phyloP scores from a whole-genome alignment of 768 basidiomycete genomes.

The Kwoniella bestiolae region DNA sequence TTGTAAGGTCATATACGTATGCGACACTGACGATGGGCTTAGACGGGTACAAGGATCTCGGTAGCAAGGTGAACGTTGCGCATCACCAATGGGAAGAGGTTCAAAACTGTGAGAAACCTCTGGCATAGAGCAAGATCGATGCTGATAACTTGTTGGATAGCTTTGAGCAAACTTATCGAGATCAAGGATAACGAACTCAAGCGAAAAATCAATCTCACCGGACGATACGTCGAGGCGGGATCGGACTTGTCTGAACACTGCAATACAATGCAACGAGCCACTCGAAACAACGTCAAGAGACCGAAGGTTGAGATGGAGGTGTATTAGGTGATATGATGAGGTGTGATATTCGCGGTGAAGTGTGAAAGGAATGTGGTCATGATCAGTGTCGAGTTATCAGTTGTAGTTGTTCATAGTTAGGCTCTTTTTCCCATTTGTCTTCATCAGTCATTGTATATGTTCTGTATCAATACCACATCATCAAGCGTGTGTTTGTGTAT shows the following conservation, averaged over 20 bases:
- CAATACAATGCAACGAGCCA: background rate
- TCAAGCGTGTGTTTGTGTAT: too few species aligned
- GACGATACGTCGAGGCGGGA: conserved; percentile 18
- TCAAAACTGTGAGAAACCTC: background rate
- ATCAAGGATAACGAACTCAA: conserved; percentile 17
- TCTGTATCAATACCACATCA: background rate
- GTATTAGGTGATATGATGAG: background rate
- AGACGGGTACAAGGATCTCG: background rate
- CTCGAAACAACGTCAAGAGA: conserved; percentile 4
- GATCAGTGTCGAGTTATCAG: too few species aligned
- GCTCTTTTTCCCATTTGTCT: too few species aligned
- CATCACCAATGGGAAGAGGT: background rate
- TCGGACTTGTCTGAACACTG: conserved; percentile 12
- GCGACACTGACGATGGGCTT: background rate
- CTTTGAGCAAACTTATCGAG: background rate
- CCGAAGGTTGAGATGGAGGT: background rate
- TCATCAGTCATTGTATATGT: background rate
- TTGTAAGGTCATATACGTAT: background rate
- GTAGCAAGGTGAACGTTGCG: background rate
- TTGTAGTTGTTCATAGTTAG: too few species aligned
- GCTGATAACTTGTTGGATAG: too few species aligned
- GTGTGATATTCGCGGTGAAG: background rate
- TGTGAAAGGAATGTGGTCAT: background rate
- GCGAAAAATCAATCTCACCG: conserved; percentile 12
- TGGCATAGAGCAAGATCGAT: background rate